Evolutionary conservation across 352 stramenopile species (phyloP).

Genomic region (Peronospora farinosa): DNA sequence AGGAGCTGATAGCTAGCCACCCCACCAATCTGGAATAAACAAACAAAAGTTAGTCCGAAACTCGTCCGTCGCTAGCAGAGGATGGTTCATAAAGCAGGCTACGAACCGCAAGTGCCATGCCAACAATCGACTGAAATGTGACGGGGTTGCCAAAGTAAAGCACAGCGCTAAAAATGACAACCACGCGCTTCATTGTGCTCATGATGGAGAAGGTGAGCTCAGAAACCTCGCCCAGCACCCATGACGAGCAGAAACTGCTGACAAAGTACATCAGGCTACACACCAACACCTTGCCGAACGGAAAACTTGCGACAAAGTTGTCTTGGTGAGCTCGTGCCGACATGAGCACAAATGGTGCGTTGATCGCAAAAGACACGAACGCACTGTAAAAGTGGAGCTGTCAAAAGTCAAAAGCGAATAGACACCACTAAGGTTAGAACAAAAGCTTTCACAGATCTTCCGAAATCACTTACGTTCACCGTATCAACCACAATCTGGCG

Average conservation of each 20-base stretch:
- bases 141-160: slow-evolving; percentile 83
- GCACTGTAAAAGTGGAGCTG: slow-evolving; percentile 86
- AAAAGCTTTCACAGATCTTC: background rate
- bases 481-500: slow-evolving; percentile 71
- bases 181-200: slow-evolving; percentile 85
- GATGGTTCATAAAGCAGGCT: background rate
- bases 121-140: slow-evolving; percentile 54
- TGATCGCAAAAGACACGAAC: slow-evolving; percentile 80
- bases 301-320: slow-evolving; percentile 64
- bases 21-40: slow-evolving; percentile 40
- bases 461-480: slow-evolving; percentile 59
- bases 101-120: slow-evolving; percentile 66
- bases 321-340: slow-evolving; percentile 41
- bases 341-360: slow-evolving; percentile 67
- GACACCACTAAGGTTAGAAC: background rate
- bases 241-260: slow-evolving; percentile 72
- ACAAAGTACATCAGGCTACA: slow-evolving; percentile 84
- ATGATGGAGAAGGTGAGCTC: slow-evolving; percentile 88
- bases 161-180: slow-evolving; percentile 81
- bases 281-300: slow-evolving; percentile 60
- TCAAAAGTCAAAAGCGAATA: background rate
- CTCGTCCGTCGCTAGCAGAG: too few species aligned
- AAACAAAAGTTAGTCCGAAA: slow-evolving; percentile 4
- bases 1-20: slow-evolving; percentile 76
- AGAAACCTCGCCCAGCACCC: slow-evolving; percentile 79